Evolutionary conservation across 139 green algal genomes (phyloP).

Genomic region (Bryopsis sp.): DNA sequence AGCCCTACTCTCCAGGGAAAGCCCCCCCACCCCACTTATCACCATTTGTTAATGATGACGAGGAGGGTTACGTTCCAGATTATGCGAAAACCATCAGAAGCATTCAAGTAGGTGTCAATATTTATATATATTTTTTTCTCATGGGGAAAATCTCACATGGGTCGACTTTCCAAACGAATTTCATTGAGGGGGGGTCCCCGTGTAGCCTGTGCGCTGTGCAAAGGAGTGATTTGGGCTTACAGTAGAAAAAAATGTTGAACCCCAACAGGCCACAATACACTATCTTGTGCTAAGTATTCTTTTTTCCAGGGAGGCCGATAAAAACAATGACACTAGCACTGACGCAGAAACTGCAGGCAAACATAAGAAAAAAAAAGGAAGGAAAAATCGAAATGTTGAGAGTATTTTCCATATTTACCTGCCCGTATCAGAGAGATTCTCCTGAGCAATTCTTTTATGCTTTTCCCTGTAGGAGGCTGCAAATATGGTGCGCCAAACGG

Average conservation of each 20-base stretch:
- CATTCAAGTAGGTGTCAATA: slow-evolving; percentile 53
- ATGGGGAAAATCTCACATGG: background rate
- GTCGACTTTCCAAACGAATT: background rate
- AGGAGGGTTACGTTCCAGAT: slow-evolving; percentile 91
- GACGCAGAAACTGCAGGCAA: no score
- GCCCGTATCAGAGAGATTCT: background rate
- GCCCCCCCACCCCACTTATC: slow-evolving; percentile 88
- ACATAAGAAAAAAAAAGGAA: no score
- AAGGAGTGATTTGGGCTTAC: background rate
- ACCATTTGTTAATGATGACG: slow-evolving; percentile 88
- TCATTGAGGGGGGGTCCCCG: background rate
- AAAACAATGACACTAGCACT: no score
- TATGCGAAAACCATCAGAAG: slow-evolving; percentile 65
- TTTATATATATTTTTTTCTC: background rate
- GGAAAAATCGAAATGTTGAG: no score
- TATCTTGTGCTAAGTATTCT: background rate
- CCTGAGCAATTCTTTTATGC: background rate
- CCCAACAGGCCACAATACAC: background rate
- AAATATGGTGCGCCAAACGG: slow-evolving; percentile 32
- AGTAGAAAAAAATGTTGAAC: background rate
- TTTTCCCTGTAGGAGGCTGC: slow-evolving; percentile 51
- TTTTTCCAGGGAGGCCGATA: no score
- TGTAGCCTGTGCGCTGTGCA: background rate
- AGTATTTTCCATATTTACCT: no score
- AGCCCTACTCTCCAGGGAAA: slow-evolving; percentile 72